These are phyloP conservation scores for Penicillium sp. DNA, from an alignment of 2,329 filamentous ascomycete species.

Conservation along the genomic window DNA sequence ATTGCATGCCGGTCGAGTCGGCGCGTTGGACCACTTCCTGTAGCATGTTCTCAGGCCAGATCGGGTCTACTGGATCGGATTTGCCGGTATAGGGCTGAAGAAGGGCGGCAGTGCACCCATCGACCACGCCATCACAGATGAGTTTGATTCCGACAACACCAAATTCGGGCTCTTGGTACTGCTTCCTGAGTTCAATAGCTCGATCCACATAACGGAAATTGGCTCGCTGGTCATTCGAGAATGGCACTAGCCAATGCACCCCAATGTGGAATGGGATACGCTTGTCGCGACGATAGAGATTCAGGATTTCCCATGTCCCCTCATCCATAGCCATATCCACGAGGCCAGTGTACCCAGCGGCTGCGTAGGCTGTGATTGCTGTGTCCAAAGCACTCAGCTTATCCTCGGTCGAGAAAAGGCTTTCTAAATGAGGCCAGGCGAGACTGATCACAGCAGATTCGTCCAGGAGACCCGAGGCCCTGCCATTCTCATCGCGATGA, in stretches of 20 bases:
- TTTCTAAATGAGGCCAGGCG: constrained; percentile 49
- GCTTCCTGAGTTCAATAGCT: constrained; percentile 42
- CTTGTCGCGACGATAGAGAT: constrained; percentile 38
- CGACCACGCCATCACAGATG: constrained; percentile 52
- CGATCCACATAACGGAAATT: constrained; percentile 46
- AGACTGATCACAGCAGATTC: constrained; percentile 48
- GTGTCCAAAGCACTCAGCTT: constrained; percentile 42
- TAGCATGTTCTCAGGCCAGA: constrained; percentile 48
- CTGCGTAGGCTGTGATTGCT: constrained; percentile 45
- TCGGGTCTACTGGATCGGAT: constrained; percentile 42
- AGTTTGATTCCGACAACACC: constrained; percentile 51
- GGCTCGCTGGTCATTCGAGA: constrained; percentile 38
- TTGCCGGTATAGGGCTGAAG: constrained; percentile 47
- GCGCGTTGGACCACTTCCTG: constrained; percentile 46
- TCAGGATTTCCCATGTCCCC: constrained; percentile 46
- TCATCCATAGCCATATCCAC: constrained; percentile 56
- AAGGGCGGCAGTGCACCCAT: constrained; percentile 52
- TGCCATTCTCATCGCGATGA: constrained; percentile 45
- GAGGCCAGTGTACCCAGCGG: constrained; percentile 49
- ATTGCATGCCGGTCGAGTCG: constrained; percentile 46
- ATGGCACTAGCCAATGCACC: constrained; percentile 50
- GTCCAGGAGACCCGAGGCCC: constrained; percentile 46
- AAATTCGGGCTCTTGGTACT: constrained; percentile 45
- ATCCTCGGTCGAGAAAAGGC: constrained; percentile 43
- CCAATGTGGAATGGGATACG: constrained; percentile 45